phyloP scores from a whole-genome alignment of 2,329 filamentous ascomycete species.

The Fusarium nygamai region DNA sequence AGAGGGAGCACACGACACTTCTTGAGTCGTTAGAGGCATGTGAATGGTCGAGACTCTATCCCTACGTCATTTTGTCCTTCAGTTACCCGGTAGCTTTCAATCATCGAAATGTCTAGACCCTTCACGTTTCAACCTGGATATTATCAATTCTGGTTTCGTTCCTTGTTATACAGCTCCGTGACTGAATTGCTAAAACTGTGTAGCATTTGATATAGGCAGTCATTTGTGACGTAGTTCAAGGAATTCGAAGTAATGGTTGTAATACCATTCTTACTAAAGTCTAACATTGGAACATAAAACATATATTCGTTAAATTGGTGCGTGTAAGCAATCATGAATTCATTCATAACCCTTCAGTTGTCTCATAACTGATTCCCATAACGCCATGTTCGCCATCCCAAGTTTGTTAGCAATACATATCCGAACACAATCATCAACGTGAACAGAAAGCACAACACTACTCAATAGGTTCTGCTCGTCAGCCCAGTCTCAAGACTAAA shows the following conservation, averaged over 20 bases:
- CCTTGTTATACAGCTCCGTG: not conserved
- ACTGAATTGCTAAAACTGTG: not conserved
- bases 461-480: not conserved
- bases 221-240: not conserved
- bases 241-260: not conserved
- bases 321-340: conserved; percentile 3
- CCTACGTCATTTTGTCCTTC: not conserved
- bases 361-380: conserved; percentile 4
- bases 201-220: not conserved
- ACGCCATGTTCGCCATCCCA: conserved; percentile 30
- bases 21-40: not conserved
- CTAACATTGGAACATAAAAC: too few species aligned
- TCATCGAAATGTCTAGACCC: not conserved
- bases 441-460: not conserved
- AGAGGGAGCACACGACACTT: not conserved
- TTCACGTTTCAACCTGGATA: not conserved
- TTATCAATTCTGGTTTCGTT: not conserved
- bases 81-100: not conserved
- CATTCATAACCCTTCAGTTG: conserved; percentile 1
- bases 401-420: conserved; percentile 24
- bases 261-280: not conserved
- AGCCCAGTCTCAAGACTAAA: not conserved
- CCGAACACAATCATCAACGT: conserved; percentile 1
- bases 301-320: not conserved
- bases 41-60: not conserved